phyloP scores from a whole-genome alignment of 2,329 filamentous ascomycete species.

The Fusarium sp. region DNA sequence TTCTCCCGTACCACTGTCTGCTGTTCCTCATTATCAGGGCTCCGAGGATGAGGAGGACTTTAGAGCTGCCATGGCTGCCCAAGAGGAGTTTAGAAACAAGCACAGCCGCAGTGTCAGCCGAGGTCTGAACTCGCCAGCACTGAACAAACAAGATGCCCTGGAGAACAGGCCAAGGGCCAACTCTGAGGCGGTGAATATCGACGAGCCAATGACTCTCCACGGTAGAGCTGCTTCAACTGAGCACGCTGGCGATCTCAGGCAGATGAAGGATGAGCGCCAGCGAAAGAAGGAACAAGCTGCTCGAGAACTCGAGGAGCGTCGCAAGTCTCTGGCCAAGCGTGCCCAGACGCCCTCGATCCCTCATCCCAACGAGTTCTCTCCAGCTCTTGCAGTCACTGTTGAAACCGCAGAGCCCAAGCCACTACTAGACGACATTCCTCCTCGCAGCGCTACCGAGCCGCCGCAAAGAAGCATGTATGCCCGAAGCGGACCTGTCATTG shows the following conservation, averaged over 20 bases:
- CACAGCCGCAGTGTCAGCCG: conserved; percentile 63
- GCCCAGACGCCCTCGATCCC: conserved; percentile 83
- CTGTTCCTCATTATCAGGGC: conserved; percentile 47
- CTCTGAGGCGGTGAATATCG: conserved; percentile 45
- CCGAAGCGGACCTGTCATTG: conserved; percentile 65
- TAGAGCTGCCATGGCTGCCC: conserved; percentile 60
- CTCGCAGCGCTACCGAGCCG: conserved; percentile 73
- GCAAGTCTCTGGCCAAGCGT: conserved; percentile 81
- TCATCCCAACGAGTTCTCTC: conserved; percentile 68
- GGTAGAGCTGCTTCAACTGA: conserved; percentile 55
- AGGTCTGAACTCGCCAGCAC: conserved; percentile 49
- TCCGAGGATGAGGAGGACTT: conserved; percentile 74
- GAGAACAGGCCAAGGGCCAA: conserved; percentile 51
- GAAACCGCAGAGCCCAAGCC: conserved; percentile 56
- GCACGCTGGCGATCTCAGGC: conserved; percentile 62
- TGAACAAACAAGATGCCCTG: conserved; percentile 50
- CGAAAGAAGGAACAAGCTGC: conserved; percentile 79
- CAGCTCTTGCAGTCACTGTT: conserved; percentile 45
- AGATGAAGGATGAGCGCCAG: conserved; percentile 68
- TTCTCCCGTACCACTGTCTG: conserved; percentile 80
- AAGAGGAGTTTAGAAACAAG: conserved; percentile 65
- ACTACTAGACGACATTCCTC: conserved; percentile 56
- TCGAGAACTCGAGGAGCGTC: conserved; percentile 86
- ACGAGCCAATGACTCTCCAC: conserved; percentile 45
- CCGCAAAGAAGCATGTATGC: conserved; percentile 62